Evolutionary conservation across 139 green algal species (phyloP).

Genomic region (Closterium sp.): DNA sequence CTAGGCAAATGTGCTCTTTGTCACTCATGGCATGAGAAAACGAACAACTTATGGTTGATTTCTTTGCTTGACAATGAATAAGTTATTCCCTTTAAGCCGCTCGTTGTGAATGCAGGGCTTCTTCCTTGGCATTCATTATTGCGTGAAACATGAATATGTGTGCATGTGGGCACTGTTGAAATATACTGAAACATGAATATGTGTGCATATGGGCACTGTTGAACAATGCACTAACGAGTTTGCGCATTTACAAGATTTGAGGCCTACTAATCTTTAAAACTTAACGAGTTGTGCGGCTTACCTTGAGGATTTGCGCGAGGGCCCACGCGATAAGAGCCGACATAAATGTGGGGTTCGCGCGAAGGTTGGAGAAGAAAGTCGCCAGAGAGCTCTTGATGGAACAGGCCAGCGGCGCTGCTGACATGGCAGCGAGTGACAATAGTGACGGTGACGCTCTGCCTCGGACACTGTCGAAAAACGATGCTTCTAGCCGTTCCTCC

Average conservation of each 20-base stretch:
- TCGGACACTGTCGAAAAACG: background rate
- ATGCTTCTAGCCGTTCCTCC: background rate
- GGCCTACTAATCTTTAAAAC: no score
- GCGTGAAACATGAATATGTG: no score
- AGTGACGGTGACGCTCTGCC: background rate
- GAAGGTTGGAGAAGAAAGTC: background rate
- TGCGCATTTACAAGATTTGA: no score
- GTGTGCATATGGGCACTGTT: background rate
- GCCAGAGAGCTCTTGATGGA: background rate
- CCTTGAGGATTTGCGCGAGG: slow-evolving; percentile 44
- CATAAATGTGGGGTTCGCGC: slow-evolving; percentile 46
- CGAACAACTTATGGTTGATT: no score
- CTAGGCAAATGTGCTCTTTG: no score
- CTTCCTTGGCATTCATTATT: no score
- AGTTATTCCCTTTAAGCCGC: no score
- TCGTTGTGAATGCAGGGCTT: no score
- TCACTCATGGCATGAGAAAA: no score
- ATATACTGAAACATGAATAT: background rate
- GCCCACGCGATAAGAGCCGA: slow-evolving; percentile 44
- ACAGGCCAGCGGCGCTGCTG: background rate
- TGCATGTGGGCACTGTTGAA: no score
- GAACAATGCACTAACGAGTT: background rate
- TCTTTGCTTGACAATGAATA: no score
- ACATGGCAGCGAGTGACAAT: background rate
- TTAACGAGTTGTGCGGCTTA: background rate